Conservation (phyloP, 176 grass and related monocot species). For the Aechmea fasciata region DNA sequence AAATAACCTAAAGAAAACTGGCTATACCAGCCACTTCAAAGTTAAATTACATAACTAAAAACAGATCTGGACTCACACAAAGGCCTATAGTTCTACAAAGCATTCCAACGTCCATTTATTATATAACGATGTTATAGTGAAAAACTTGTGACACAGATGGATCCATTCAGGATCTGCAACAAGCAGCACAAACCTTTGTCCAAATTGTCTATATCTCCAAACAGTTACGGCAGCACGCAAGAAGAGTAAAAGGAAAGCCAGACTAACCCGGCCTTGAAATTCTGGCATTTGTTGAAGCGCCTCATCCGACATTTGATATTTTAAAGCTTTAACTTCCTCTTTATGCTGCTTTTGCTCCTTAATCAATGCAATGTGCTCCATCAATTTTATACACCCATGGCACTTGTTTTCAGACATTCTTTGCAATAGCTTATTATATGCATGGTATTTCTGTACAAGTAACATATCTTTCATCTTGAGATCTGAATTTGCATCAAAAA, state of each 20-base stretch:
- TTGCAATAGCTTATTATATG: slow-evolving; percentile 53
- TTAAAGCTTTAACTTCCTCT: slow-evolving; percentile 64
- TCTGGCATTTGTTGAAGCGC: slow-evolving; percentile 97
- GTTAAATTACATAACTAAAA: background rate
- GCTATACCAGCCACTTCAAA: background rate
- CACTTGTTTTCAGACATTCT: slow-evolving; percentile 79
- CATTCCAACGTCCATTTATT: background rate
- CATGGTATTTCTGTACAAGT: slow-evolving; percentile 51
- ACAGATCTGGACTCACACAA: background rate
- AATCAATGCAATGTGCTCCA: slow-evolving; percentile 67
- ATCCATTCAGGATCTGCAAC: background rate
- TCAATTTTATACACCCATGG: slow-evolving; percentile 94
- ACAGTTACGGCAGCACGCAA: background rate
- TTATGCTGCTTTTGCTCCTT: slow-evolving; percentile 66
- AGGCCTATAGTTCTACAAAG: background rate
- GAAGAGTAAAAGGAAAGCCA: slow-evolving; percentile 2
- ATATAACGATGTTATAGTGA: background rate
- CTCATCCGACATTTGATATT: slow-evolving; percentile 92
- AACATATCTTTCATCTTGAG: slow-evolving; percentile 72
- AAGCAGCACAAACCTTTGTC: background rate
- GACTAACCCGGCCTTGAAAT: slow-evolving; percentile 95
- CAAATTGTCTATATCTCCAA: background rate
- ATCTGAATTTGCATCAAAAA: slow-evolving; percentile 38
- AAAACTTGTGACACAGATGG: background rate
- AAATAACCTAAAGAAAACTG: no score